These are phyloP conservation scores for Monoraphidium neglectum DNA, from an alignment of 139 green algal species.

Conservation along the genomic window DNA sequence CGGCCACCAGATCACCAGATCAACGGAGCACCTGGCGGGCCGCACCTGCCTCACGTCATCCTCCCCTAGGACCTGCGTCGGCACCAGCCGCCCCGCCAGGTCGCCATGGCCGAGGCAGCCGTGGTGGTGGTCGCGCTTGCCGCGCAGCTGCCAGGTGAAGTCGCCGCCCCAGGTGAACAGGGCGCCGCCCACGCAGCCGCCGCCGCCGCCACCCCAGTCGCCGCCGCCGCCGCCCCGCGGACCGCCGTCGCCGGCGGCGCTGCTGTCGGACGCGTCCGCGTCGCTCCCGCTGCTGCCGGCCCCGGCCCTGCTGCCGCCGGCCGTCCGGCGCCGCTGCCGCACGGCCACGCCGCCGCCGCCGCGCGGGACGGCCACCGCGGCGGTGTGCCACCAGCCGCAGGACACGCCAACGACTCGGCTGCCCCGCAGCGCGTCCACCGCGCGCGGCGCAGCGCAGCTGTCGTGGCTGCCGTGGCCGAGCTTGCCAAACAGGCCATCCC, in stretches of 20 bases:
- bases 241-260: no score
- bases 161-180: conserved; percentile 86
- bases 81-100: conserved; percentile 55
- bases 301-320: not conserved
- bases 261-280: not conserved
- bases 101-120: conserved; percentile 79
- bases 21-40: no score
- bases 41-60: conserved; percentile 39
- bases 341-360: not conserved
- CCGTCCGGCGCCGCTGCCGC: not conserved
- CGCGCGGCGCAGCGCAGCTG: conserved; percentile 27
- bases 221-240: not conserved
- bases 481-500: conserved; percentile 87
- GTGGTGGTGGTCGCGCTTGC: conserved; percentile 53
- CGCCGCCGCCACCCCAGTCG: not conserved
- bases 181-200: conserved; percentile 26
- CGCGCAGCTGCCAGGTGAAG: conserved; percentile 48
- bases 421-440: conserved; percentile 46
- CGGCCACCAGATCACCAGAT: no score
- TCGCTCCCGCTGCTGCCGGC: not conserved
- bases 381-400: conserved; percentile 94
- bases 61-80: conserved; percentile 51
- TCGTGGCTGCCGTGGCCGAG: conserved; percentile 79
- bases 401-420: conserved; percentile 57
- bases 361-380: conserved; percentile 59